phyloP scores from a whole-genome alignment of 1,284 basidiomycete genomes.

The Porodaedalea pini region DNA sequence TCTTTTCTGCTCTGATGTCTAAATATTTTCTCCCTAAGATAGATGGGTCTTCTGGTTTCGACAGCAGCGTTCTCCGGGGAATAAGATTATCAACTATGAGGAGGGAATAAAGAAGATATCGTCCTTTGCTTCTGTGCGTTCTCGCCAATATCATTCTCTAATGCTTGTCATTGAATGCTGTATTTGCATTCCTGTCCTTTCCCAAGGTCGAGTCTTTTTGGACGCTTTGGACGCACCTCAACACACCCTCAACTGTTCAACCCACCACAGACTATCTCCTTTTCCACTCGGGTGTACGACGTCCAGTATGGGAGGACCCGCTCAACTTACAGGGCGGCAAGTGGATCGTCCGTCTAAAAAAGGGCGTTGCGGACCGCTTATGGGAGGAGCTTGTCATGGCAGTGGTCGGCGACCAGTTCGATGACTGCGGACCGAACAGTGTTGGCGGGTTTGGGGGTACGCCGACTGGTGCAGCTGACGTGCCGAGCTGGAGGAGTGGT shows the following conservation, averaged over 20 bases:
- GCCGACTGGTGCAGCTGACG: background rate
- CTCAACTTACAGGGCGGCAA: constrained; percentile 85
- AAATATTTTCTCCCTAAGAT: constrained; percentile 17
- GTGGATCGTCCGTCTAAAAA: constrained; percentile 85
- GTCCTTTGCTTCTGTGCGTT: constrained; percentile 67
- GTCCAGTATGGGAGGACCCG: constrained; percentile 90
- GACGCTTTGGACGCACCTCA: constrained; percentile 78
- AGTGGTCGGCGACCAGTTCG: constrained; percentile 77
- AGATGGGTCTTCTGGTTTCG: constrained; percentile 88
- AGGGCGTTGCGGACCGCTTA: constrained; percentile 75
- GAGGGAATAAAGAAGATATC: constrained; percentile 85
- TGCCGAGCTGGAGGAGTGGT: constrained; percentile 11
- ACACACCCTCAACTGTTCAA: constrained; percentile 65
- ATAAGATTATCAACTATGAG: constrained; percentile 77
- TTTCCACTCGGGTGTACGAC: constrained; percentile 75
- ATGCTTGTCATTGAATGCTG: background rate
- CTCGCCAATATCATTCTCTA: background rate
- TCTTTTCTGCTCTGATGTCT: constrained; percentile 19
- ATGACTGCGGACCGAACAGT: constrained; percentile 44
- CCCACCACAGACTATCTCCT: constrained; percentile 84
- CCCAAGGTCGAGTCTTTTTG: constrained; percentile 77
- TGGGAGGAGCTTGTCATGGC: constrained; percentile 82
- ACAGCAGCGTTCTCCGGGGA: constrained; percentile 75
- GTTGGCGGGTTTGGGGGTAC: constrained; percentile 8
- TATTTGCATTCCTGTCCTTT: constrained; percentile 14